phyloP scores from a whole-genome alignment of 2,329 filamentous ascomycete species.

The Chaetomiaceae sp. region DNA sequence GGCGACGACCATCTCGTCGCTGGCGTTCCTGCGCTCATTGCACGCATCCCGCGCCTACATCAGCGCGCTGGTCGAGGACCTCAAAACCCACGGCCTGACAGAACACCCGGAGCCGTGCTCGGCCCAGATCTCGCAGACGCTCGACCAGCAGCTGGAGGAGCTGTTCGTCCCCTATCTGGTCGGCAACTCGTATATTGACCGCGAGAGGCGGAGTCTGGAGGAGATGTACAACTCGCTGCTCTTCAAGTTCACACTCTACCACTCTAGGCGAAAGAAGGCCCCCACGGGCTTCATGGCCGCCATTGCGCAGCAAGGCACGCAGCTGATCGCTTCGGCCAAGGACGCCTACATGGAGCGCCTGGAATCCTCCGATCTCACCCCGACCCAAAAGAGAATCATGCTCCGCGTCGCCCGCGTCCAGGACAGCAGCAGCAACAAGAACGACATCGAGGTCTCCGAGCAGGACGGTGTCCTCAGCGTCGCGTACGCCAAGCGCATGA shows the following conservation, averaged over 20 bases:
- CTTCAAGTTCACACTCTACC: slow-evolving; percentile 96
- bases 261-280: slow-evolving; percentile 79
- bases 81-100: slow-evolving; percentile 89
- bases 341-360: slow-evolving; percentile 87
- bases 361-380: slow-evolving; percentile 80
- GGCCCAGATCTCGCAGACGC: slow-evolving; percentile 70
- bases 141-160: slow-evolving; percentile 71
- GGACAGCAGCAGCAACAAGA: slow-evolving; percentile 66
- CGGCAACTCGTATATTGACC: slow-evolving; percentile 64
- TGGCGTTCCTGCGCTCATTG: slow-evolving; percentile 84
- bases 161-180: slow-evolving; percentile 66
- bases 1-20: slow-evolving; percentile 80
- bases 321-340: slow-evolving; percentile 79
- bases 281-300: slow-evolving; percentile 90
- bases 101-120: slow-evolving; percentile 92
- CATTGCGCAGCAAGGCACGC: slow-evolving; percentile 81
- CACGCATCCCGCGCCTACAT: slow-evolving; percentile 91
- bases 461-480: slow-evolving; percentile 80
- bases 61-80: slow-evolving; percentile 76
- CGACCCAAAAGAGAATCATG: slow-evolving; percentile 85
- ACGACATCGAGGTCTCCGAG: slow-evolving; percentile 85
- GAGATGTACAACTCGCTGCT: slow-evolving; percentile 84
- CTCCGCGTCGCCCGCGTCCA: slow-evolving; percentile 81
- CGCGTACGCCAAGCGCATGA: slow-evolving; percentile 91
- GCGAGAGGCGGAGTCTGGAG: slow-evolving; percentile 63